Base-by-base conservation (phyloP, 441 rosid species). In the Brassica hybrid region DNA sequence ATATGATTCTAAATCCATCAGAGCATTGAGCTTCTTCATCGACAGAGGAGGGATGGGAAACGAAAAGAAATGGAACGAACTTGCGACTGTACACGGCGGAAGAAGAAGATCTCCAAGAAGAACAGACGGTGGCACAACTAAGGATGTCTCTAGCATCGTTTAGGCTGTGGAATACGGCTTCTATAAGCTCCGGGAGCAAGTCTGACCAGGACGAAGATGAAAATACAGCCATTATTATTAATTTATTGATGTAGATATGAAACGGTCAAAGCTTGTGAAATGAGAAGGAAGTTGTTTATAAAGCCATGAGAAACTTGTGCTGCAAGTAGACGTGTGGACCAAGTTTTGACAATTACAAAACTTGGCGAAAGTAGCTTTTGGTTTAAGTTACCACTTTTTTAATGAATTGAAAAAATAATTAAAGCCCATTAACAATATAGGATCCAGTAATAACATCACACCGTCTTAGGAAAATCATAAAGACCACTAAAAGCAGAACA, bases 101-200 rank as follows among this genome's bases (percentile, higher is more conserved):
- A 19, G 75, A 74, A 63, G 78, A 64, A n/a, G 27, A 13, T 36
- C 61, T 54, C 82, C 82, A 79, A 25, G 82, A 54, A n/a, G n/a
- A n/a, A n/a, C n/a, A n/a, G n/a, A n/a, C n/a, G n/a, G n/a, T n/a
- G n/a, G n/a, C n/a, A n/a, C 78, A 79, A 3, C 0, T 56, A 27
- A 69, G 59, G 57, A 69, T 21, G 54, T 79, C 62, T 67, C 30
- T 6, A 2, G 61, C 70, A 5, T 69, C 7, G 6, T 63, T 9
- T 63, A 69, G 27, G 62, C 25, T 27, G 19, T 62, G 11, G 41
- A 74, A 68, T 2, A 79, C 71, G 17, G 3, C 30, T 17, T 73
- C 50, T 10, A 74, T 56, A 48, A 68, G 65, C 66, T 79, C 79
- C 23, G 74, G 79, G 13, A 75, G 67, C 16, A 69, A 23, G 61